A percentile compares a stretch with the other conserved stretches of the same genome.
Evolutionary conservation across 2,329 filamentous ascomycete species (phyloP).

Genomic region (Xylariomycetidae sp.): DNA sequence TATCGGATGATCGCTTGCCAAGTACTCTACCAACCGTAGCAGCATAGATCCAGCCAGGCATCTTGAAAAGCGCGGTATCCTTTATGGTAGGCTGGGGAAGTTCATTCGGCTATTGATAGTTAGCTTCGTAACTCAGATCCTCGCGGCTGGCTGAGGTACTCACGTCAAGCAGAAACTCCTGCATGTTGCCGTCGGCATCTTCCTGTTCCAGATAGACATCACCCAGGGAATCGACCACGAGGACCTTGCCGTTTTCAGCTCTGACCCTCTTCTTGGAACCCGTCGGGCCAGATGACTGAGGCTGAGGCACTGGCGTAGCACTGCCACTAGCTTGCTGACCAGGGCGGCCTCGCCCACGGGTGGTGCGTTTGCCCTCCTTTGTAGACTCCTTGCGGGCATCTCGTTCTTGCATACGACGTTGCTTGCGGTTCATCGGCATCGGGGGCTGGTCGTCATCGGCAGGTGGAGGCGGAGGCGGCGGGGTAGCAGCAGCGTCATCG

Average conservation of each 20-base stretch:
- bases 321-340: constrained; percentile 36
- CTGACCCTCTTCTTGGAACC: constrained; percentile 82
- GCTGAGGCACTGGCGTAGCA: constrained; percentile 48
- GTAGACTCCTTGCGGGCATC: constrained; percentile 66
- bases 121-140: constrained; percentile 2
- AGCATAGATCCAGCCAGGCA: constrained; percentile 69
- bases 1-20: constrained; percentile 21
- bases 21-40: constrained; percentile 47
- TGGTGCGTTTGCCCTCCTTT: constrained; percentile 44
- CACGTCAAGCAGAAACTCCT: constrained; percentile 85
- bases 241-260: constrained; percentile 89
- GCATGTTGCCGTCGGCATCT: constrained; percentile 75
- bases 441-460: constrained; percentile 45
- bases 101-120: constrained; percentile 59
- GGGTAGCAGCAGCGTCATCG: constrained; percentile 38
- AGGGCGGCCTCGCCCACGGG: constrained; percentile 29
- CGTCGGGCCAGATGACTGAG: constrained; percentile 51
- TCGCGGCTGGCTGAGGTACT: constrained; percentile 31
- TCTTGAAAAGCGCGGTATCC: constrained; percentile 75
- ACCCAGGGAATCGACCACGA: constrained; percentile 86
- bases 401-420: constrained; percentile 84
- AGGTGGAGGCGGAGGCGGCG: constrained; percentile 36
- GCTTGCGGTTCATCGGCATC: constrained; percentile 69
- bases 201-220: constrained; percentile 94
- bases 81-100: constrained; percentile 68